Evolutionary conservation across 2,329 filamentous ascomycete genomes (phyloP).

Genomic region (Phyllosticta citribraziliensis): DNA sequence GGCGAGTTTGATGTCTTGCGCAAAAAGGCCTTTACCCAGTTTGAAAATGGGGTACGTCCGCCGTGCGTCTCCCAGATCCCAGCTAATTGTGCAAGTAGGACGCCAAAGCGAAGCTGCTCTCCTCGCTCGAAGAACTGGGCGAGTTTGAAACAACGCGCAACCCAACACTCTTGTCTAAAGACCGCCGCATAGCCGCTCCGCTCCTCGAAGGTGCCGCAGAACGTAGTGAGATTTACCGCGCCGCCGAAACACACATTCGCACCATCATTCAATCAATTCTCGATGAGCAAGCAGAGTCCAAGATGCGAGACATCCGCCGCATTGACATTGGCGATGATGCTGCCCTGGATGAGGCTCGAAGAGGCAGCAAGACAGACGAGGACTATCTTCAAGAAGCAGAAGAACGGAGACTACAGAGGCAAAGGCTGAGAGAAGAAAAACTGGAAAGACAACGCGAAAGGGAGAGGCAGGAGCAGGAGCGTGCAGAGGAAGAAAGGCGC

Average conservation of each 20-base stretch:
- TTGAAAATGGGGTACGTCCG: slow-evolving; percentile 54
- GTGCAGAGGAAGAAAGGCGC: slow-evolving; percentile 39
- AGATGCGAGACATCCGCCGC: slow-evolving; percentile 58
- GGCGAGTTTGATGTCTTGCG: slow-evolving; percentile 71
- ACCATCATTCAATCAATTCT: slow-evolving; percentile 56
- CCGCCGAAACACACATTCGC: slow-evolving; percentile 57
- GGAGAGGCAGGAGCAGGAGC: slow-evolving; percentile 46
- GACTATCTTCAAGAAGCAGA: slow-evolving; percentile 62
- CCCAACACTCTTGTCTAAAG: slow-evolving; percentile 60
- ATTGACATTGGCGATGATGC: slow-evolving; percentile 60
- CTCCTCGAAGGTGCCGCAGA: slow-evolving; percentile 72
- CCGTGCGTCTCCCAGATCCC: no score
- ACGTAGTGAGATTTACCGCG: slow-evolving; percentile 64
- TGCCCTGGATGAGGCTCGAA: slow-evolving; percentile 53
- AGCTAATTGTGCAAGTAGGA: slow-evolving; percentile 39
- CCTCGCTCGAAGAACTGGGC: slow-evolving; percentile 59
- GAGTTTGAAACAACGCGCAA: slow-evolving; percentile 68
- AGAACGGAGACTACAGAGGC: slow-evolving; percentile 49
- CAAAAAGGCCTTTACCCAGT: slow-evolving; percentile 67
- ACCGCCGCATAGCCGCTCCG: slow-evolving; percentile 62
- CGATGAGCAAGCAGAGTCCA: slow-evolving; percentile 52
- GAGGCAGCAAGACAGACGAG: slow-evolving; percentile 62
- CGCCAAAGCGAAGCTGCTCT: slow-evolving; percentile 57
- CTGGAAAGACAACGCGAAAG: slow-evolving; percentile 47
- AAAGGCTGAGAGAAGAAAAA: slow-evolving; percentile 52